A percentile compares a stretch with the other conserved stretches of the same genome.
Conservation (phyloP, 2,329 filamentous ascomycete genomes). For the Pseudocercospora ulei region DNA sequence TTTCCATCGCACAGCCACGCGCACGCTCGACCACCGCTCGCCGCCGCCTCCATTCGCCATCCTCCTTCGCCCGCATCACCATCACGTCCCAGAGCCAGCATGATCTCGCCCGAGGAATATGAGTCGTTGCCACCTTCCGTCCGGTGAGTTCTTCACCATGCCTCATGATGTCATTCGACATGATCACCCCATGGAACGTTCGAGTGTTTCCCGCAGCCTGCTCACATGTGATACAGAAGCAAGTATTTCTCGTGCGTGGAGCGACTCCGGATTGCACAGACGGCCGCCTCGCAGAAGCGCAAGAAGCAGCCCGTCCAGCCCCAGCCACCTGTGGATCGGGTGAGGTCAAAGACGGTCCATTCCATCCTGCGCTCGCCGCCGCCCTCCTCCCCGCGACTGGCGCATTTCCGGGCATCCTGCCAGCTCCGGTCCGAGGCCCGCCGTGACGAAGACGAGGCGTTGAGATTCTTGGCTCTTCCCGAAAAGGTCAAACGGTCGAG, state of each 20-base stretch:
- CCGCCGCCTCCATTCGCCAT: conserved; percentile 2
- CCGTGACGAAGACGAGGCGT: conserved; percentile 27
- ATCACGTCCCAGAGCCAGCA: conserved; percentile 15
- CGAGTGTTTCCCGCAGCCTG: conserved; percentile 1
- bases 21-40: conserved; percentile 6
- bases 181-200: conserved; percentile 7
- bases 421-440: conserved; percentile 24
- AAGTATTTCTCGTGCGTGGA: conserved; percentile 68
- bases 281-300: conserved; percentile 33
- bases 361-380: conserved; percentile 13
- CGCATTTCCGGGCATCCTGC: conserved; percentile 12
- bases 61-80: conserved; percentile 6
- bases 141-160: conserved; percentile 34
- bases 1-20: conserved; percentile 1
- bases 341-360: conserved; percentile 22
- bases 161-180: conserved; percentile 2
- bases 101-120: conserved; percentile 35
- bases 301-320: conserved; percentile 20
- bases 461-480: conserved; percentile 60
- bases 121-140: conserved; percentile 38
- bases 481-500: conserved; percentile 62
- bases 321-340: conserved; percentile 30
- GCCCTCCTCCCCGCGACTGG: conserved; percentile 6
- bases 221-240: conserved; percentile 33
- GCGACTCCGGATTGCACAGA: conserved; percentile 56